Evolutionary conservation across 2,329 filamentous ascomycete genomes (phyloP), one percentile per base, ranked within the genome.

Genomic region (Penicillium sclerotiorum): DNA sequence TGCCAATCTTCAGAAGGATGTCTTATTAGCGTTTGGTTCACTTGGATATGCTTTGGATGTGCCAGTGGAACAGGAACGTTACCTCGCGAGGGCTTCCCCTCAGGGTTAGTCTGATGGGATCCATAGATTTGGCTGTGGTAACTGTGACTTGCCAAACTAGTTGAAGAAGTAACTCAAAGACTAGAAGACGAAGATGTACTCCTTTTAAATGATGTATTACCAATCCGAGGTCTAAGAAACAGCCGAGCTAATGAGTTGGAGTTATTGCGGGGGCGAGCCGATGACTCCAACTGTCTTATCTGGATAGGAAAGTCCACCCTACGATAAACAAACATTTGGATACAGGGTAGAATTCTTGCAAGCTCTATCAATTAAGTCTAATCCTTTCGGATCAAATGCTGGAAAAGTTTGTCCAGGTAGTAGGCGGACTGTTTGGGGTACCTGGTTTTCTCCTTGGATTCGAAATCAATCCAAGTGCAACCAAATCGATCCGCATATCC

Each of bases 401-500:
- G 83, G 66, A 92, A 90, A 53, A 90, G 75, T 49, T 81, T 78
- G 59, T 84, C 82, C 58, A 93, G 77, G 64, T 81, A 80, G 69
- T 78, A 43, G 15, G 40, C 40, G 15, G 40, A 43, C 80, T 90
- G 88, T 79, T 93, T 93, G 23, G 88, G 84, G 61, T 84, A 80
- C 25, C 89, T 80, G 17, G 40, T 43, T 75, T 85, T 88, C 76
- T 91, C 88, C 21, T 83, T 84, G 51, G 88, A 81, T 58, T 82
- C 60, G 66, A 90, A 93, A 71, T 92, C 88, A 47, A 93, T 88
- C 65, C 80, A 91, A 4, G 84, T 88, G 51, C 88, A 86, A 33
- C 89, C 88, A 64, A 93, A 92, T 37, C 88, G 81, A 40, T 88
- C 91, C 72, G 86, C 83, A 68, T 90, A 93, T 11, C 88, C 89